Percentiles rank a stretch among this genome's conserved stretches.
phyloP scores from a whole-genome alignment of 2,329 filamentous ascomycete genomes.

The Cyclaneusma minus region DNA sequence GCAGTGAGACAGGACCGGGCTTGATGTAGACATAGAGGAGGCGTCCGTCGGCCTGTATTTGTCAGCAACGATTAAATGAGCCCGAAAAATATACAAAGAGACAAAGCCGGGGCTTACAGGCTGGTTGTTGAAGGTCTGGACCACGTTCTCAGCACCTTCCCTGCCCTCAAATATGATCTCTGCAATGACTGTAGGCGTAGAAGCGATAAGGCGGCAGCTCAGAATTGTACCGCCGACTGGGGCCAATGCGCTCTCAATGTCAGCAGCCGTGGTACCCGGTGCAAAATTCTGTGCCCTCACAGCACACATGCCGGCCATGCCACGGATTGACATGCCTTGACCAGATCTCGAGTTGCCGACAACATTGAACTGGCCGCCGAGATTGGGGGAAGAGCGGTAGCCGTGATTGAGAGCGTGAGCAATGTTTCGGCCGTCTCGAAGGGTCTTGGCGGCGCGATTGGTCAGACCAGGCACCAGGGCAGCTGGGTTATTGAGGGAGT shows the following conservation, averaged over 20 bases:
- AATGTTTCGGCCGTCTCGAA: constrained; percentile 13
- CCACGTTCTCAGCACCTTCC: constrained; percentile 58
- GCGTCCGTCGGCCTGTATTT: constrained; percentile 52
- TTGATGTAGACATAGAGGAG: constrained; percentile 61
- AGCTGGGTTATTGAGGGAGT: constrained; percentile 29
- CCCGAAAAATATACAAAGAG: background rate
- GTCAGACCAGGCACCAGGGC: constrained; percentile 20
- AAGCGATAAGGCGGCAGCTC: constrained; percentile 52
- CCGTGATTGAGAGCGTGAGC: constrained; percentile 10
- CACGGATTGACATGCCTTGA: constrained; percentile 52
- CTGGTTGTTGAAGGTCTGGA: constrained; percentile 64
- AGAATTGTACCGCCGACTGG: constrained; percentile 54
- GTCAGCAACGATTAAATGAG: constrained; percentile 7
- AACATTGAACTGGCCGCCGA: constrained; percentile 18
- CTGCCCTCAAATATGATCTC: constrained; percentile 62
- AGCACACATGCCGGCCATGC: constrained; percentile 55
- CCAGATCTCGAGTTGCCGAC: constrained; percentile 19
- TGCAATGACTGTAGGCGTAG: constrained; percentile 56
- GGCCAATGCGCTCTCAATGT: constrained; percentile 72
- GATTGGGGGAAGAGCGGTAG: constrained; percentile 16
- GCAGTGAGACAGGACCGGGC: constrained; percentile 21
- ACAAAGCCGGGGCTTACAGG: constrained; percentile 38
- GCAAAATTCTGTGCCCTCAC: constrained; percentile 74
- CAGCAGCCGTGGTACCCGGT: constrained; percentile 63
- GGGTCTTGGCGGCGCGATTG: constrained; percentile 11